Conservation (phyloP, 495 filamentous ascomycete species). For the Talaromyces proteolyticus region DNA sequence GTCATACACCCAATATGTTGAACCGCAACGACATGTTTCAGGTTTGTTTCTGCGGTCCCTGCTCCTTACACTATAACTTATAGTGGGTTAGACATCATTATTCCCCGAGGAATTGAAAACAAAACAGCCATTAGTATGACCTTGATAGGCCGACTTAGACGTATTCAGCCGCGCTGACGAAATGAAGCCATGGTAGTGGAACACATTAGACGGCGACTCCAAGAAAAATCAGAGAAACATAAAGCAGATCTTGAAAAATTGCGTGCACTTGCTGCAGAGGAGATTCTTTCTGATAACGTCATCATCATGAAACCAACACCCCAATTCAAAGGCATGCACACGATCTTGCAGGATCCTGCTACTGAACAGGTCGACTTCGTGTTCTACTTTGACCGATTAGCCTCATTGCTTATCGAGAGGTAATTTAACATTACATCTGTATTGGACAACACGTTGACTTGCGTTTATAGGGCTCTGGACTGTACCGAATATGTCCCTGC, state of each 20-base stretch:
- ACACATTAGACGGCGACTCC: slow-evolving; percentile 76
- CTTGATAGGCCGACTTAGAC: not conserved
- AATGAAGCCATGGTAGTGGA: slow-evolving; percentile 78
- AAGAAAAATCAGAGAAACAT: slow-evolving; percentile 81
- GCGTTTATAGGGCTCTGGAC: slow-evolving; percentile 58
- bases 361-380: slow-evolving; percentile 86
- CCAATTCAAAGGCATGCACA: slow-evolving; percentile 83
- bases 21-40: slow-evolving; percentile 81
- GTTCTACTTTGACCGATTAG: slow-evolving; percentile 90
- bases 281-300: slow-evolving; percentile 68
- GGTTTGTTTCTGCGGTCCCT: slow-evolving; percentile 29
- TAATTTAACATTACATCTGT: slow-evolving; percentile 23
- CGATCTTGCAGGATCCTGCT: slow-evolving; percentile 76
- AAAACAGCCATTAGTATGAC: slow-evolving; percentile 77
- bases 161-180: not conserved
- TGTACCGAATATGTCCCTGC: slow-evolving; percentile 56
- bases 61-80: slow-evolving; percentile 14
- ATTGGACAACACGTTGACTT: not conserved
- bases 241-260: slow-evolving; percentile 68
- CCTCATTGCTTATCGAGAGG: slow-evolving; percentile 78
- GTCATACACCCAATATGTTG: slow-evolving; percentile 84
- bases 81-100: slow-evolving; percentile 68
- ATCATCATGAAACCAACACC: slow-evolving; percentile 63
- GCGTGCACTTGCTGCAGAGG: slow-evolving; percentile 58
- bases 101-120: slow-evolving; percentile 91